A percentile compares a stretch with the other conserved stretches of the same genome.
These are phyloP conservation scores for Thielaviopsis euricoi DNA, from an alignment of 2,329 filamentous ascomycete genomes.

Conservation along the genomic window DNA sequence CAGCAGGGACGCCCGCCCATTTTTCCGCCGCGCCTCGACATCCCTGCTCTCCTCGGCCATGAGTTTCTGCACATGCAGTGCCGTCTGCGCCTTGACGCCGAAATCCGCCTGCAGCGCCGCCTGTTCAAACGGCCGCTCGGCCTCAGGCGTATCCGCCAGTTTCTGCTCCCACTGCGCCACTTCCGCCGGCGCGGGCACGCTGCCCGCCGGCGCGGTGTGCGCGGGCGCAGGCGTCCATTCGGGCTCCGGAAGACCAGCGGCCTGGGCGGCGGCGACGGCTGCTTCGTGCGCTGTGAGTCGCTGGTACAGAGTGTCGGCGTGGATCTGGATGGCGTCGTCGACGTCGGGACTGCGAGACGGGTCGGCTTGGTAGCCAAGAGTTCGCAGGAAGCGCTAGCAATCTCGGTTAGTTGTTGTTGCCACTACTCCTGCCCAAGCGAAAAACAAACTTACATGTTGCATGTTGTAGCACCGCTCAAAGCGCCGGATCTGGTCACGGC, in stretches of 20 bases:
- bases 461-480: constrained; percentile 82
- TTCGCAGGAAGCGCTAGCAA: constrained; percentile 71
- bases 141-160: constrained; percentile 39
- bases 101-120: constrained; percentile 46
- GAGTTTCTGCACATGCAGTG: constrained; percentile 35
- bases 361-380: constrained; percentile 67
- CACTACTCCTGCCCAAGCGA: too few species aligned
- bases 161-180: constrained; percentile 37
- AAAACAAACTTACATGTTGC: constrained; percentile 53
- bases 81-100: constrained; percentile 42
- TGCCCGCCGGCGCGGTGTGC: constrained; percentile 21
- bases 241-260: constrained; percentile 40
- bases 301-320: constrained; percentile 80
- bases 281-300: constrained; percentile 72
- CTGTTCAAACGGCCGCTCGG: constrained; percentile 45
- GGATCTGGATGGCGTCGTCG: constrained; percentile 87
- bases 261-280: constrained; percentile 52
- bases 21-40: constrained; percentile 37
- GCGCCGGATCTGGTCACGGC: constrained; percentile 54
- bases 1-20: constrained; percentile 31
- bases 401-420: background rate
- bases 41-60: constrained; percentile 39
- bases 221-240: constrained; percentile 42
- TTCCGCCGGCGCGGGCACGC: constrained; percentile 18
- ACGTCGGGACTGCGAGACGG: constrained; percentile 46